Evolutionary conservation across 75 land plant species (phyloP).

Genomic region (Sequoia sempervirens): DNA sequence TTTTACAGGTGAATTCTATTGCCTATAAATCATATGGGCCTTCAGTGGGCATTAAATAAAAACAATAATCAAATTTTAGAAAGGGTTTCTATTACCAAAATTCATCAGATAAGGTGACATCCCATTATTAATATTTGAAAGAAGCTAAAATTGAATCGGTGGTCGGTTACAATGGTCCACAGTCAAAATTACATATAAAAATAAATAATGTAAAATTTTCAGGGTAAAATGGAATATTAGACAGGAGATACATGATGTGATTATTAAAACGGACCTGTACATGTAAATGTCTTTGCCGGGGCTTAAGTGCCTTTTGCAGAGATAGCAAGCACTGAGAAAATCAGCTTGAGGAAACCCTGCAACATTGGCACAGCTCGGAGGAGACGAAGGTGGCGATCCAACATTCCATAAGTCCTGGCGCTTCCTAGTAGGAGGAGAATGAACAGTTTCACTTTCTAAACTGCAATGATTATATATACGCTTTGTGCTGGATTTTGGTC

Average conservation of each 20-base stretch:
- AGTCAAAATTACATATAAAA: background rate
- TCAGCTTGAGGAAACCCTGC: constrained; percentile 2
- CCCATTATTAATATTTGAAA: background rate
- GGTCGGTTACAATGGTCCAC: background rate
- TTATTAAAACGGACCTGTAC: constrained; percentile 25
- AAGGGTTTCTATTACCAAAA: background rate
- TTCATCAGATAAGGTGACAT: background rate
- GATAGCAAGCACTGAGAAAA: constrained; percentile 28
- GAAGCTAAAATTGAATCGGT: background rate
- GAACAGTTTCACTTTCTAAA: constrained; percentile 8
- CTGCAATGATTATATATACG: constrained; percentile 3
- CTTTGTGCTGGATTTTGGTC: constrained; percentile 3
- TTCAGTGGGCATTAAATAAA: background rate
- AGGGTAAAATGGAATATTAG: background rate
- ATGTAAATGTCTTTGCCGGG: constrained; percentile 38
- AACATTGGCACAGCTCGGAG: background rate
- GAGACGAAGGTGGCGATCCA: constrained; percentile 6
- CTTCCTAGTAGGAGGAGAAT: background rate
- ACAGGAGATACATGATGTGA: constrained; percentile 1
- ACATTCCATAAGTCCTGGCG: constrained; percentile 1
- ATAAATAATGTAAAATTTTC: background rate
- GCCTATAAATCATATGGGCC: background rate
- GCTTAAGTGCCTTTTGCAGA: constrained; percentile 23
- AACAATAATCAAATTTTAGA: background rate
- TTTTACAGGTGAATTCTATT: background rate